Evolutionary conservation across 1,284 basidiomycete species (phyloP), one percentile per base, ranked within the genome.

Genomic region (Laetiporus sulphureus): DNA sequence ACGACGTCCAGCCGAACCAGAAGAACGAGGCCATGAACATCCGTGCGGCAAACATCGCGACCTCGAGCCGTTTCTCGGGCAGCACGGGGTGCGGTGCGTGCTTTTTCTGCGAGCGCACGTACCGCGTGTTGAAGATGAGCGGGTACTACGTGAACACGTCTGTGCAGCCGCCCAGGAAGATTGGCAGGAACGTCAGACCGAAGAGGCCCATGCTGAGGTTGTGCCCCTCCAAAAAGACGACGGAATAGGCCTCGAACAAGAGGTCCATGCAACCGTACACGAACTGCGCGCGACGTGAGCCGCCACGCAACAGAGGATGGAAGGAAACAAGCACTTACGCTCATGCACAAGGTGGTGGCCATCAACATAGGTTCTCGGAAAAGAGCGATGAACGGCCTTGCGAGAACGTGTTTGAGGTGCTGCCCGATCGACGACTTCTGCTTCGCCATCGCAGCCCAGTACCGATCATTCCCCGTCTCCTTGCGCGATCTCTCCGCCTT

Each of bases 391-490:
- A 67, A 67, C 0, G 72, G 72, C 0, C 68, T 57, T 49, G 56
- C 55, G 2, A 68, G 49, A 7, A 67, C 44, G 1, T 61, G 63
- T 37, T 57, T 50, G 1, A 71, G 6, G 4, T 54, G 56, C 30
- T 56, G 46, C 1, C 65, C 62, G 12, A 64, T 37, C 2, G 59
- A 46, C 40, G 62, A 57, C 37, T 56, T 53, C 13, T 59, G 51
- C 19, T 56, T 52, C 47, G 69, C 67, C 11, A 67, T 48, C 0
- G 65, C 57, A 11, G 64, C 63, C 57, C 73, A 76, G 53, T 72
- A 84, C 2, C 69, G 58, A 5, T 72, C 56, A 48, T 84, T 75
- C 2, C 76, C 77, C 0, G 79, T 83, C 43, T 66, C 57, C 50
- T 61, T 60, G 20, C 66, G 57, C 27, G 62, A 41, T 38, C 51